Conservation (phyloP, 306 rosid genomes). For the Ormosia semicastrata region DNA sequence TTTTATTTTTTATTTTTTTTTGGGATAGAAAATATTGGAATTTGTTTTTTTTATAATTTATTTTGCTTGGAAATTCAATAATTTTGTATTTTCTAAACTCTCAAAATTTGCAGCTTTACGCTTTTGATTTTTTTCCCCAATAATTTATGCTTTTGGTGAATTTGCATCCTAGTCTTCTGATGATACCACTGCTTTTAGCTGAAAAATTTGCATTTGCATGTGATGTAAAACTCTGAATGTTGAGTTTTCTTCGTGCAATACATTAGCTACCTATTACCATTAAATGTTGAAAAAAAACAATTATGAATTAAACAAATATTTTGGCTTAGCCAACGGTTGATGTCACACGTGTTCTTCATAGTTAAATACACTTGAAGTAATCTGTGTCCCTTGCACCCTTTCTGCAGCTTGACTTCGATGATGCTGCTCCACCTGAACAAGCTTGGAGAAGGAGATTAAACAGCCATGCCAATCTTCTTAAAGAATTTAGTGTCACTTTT, state of each 20-base stretch:
- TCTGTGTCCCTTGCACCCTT: constrained; percentile 12
- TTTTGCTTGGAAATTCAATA: background rate
- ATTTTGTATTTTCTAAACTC: background rate
- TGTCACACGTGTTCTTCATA: background rate
- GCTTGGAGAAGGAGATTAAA: constrained; percentile 97
- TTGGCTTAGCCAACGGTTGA: background rate
- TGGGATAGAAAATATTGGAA: background rate
- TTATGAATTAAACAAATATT: background rate
- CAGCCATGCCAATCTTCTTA: constrained; percentile 90
- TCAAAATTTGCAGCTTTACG: background rate
- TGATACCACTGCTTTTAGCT: background rate
- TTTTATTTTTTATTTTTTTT: background rate
- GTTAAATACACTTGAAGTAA: background rate
- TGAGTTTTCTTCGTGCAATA: background rate
- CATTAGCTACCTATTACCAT: background rate
- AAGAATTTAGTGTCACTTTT: constrained; percentile 92
- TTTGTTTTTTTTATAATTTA: constrained; percentile 4
- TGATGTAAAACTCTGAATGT: background rate
- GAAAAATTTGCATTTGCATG: background rate
- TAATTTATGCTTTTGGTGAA: background rate
- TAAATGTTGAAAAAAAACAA: background rate
- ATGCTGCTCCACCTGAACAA: constrained; percentile 95
- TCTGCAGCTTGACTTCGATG: constrained; percentile 84
- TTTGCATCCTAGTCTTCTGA: background rate
- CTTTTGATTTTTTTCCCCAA: background rate